phyloP scores from a whole-genome alignment of 768 basidiomycete species.

The Neoboletus magnificus region DNA sequence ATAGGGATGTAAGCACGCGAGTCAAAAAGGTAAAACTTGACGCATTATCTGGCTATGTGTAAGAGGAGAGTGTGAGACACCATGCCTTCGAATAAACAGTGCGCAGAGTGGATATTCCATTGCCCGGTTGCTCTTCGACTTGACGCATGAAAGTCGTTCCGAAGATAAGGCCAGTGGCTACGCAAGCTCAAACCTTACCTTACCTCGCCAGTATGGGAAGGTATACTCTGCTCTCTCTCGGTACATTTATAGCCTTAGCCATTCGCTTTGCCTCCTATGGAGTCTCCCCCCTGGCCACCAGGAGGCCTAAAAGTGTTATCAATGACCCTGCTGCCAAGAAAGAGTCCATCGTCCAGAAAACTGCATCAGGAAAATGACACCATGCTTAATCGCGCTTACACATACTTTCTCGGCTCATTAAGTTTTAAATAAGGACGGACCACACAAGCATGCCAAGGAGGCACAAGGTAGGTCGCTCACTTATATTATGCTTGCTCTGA shows the following conservation, averaged over 20 bases:
- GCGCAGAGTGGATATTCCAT: not conserved
- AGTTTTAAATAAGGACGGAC: too few species aligned
- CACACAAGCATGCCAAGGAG: too few species aligned
- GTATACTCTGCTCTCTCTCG: not conserved
- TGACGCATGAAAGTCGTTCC: not conserved
- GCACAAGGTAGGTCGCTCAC: too few species aligned
- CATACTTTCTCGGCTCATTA: too few species aligned
- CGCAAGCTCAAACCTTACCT: not conserved
- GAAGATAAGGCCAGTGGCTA: not conserved
- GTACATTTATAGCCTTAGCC: not conserved
- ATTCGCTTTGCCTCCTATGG: not conserved
- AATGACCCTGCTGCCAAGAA: not conserved
- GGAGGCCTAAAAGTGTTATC: not conserved
- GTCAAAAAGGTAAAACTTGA: not conserved
- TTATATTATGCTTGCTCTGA: too few species aligned
- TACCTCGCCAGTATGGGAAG: conserved; percentile 2
- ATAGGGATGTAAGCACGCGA: too few species aligned
- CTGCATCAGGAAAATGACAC: too few species aligned
- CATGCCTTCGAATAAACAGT: not conserved
- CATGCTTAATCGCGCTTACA: too few species aligned
- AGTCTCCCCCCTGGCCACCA: not conserved
- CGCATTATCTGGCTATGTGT: not conserved
- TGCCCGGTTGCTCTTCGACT: not conserved
- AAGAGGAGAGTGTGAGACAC: not conserved
- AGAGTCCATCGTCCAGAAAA: not conserved